Conservation (phyloP, 768 basidiomycete genomes). For the Filobasidium floriforme region DNA sequence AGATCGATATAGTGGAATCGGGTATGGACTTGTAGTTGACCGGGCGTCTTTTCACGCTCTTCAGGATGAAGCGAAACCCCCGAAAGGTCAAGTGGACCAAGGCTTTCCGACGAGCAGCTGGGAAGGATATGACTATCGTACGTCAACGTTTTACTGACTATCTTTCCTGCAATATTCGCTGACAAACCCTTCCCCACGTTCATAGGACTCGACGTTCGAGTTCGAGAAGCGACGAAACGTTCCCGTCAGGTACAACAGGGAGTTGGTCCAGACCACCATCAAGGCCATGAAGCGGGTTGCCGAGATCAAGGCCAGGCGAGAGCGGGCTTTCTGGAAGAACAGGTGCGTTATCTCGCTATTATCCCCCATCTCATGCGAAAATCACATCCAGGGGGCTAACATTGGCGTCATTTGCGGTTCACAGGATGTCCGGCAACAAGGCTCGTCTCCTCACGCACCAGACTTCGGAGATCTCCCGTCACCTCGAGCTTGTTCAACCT, state of each 20-base stretch:
- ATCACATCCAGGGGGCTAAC: not conserved
- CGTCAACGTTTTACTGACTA: conserved; percentile 36
- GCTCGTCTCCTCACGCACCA: conserved; percentile 54
- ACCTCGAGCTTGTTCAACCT: conserved; percentile 46
- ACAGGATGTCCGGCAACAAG: conserved; percentile 74
- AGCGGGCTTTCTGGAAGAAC: conserved; percentile 93
- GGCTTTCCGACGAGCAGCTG: conserved; percentile 95
- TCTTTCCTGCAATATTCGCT: not conserved
- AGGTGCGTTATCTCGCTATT: conserved; percentile 38
- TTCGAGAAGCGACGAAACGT: conserved; percentile 98
- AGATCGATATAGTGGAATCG: not conserved
- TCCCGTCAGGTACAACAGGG: conserved; percentile 92
- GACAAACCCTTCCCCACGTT: not conserved
- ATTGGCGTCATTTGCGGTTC: conserved; percentile 12
- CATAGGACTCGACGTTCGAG: conserved; percentile 91
- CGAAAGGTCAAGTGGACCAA: conserved; percentile 99
- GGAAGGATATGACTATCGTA: conserved; percentile 99
- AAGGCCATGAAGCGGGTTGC: conserved; percentile 92
- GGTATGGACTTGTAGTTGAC: not conserved
- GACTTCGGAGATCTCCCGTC: conserved; percentile 60
- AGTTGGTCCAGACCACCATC: conserved; percentile 82
- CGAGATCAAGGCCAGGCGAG: conserved; percentile 83
- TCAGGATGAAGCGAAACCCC: conserved; percentile 89
- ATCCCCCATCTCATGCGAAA: not conserved
- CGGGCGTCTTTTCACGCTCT: conserved; percentile 46